Conservation (phyloP, 805 yeast species). For the Candida sonorensis region DNA sequence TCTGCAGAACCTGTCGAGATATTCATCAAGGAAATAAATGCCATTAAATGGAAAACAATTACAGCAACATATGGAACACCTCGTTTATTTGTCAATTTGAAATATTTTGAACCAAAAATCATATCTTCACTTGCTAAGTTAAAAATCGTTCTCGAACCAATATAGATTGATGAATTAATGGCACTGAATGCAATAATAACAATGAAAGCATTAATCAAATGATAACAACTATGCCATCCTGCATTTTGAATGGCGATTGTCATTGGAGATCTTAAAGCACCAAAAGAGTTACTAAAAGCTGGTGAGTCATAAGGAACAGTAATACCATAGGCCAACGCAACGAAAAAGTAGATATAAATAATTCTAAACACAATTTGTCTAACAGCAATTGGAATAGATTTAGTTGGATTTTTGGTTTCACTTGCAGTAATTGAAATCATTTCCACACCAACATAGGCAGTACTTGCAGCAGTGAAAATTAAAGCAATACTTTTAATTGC, state of each 20-base stretch:
- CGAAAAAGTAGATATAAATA: constrained; percentile 44
- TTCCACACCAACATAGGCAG: constrained; percentile 23
- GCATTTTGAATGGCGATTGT: constrained; percentile 42
- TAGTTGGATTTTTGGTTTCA: constrained; percentile 52
- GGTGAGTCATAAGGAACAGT: constrained; percentile 53
- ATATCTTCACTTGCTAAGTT: constrained; percentile 56
- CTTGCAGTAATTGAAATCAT: constrained; percentile 45
- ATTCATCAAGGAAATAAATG: constrained; percentile 51
- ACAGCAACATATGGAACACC: constrained; percentile 63
- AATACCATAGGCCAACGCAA: constrained; percentile 52
- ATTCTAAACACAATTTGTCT: constrained; percentile 51
- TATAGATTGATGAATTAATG: constrained; percentile 60
- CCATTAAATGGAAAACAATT: constrained; percentile 46
- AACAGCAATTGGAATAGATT: constrained; percentile 52
- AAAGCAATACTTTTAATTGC: constrained; percentile 17
- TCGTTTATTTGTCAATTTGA: constrained; percentile 42
- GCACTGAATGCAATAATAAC: constrained; percentile 61
- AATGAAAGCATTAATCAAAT: constrained; percentile 56
- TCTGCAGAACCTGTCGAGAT: constrained; percentile 51
- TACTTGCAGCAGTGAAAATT: constrained; percentile 18
- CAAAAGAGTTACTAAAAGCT: constrained; percentile 29
- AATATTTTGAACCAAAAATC: constrained; percentile 28
- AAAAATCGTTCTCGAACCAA: constrained; percentile 62
- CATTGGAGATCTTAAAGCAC: constrained; percentile 41
- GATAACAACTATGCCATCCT: constrained; percentile 45